phyloP scores from a whole-genome alignment of 1,139 yeast species.

The Candida glucosophila region DNA sequence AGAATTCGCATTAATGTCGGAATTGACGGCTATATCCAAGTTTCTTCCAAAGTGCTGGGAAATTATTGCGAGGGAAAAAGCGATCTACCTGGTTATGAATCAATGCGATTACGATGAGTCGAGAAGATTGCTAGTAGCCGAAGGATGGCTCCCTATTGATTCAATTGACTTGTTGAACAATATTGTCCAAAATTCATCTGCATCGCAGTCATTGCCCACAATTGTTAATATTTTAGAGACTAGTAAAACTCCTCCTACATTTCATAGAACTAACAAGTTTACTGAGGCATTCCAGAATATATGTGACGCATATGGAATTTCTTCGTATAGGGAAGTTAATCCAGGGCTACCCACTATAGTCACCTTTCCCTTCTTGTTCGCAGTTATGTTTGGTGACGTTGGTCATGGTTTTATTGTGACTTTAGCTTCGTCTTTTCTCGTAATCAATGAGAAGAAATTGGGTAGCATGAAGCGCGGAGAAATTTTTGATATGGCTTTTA shows the following conservation, averaged over 20 bases:
- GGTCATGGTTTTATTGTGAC: slow-evolving; percentile 70
- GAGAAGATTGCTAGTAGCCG: slow-evolving; percentile 59
- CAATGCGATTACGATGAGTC: slow-evolving; percentile 57
- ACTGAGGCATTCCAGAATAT: slow-evolving; percentile 70
- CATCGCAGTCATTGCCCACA: slow-evolving; percentile 51
- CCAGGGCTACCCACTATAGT: slow-evolving; percentile 75
- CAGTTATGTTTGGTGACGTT: slow-evolving; percentile 81
- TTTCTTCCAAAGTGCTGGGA: slow-evolving; percentile 68
- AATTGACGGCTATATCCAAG: slow-evolving; percentile 62
- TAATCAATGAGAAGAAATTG: slow-evolving; percentile 51
- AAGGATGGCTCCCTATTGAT: slow-evolving; percentile 73
- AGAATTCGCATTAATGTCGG: slow-evolving; percentile 57
- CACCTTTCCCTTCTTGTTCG: slow-evolving; percentile 81
- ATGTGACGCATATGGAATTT: slow-evolving; percentile 75
- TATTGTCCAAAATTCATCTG: slow-evolving; percentile 22
- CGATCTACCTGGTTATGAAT: slow-evolving; percentile 60
- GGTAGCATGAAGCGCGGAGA: slow-evolving; percentile 62
- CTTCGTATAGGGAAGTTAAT: slow-evolving; percentile 69
- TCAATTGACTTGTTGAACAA: slow-evolving; percentile 34
- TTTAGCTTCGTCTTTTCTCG: slow-evolving; percentile 51
- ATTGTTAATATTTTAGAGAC: slow-evolving; percentile 59
- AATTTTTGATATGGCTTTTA: slow-evolving; percentile 73
- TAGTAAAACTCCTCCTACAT: slow-evolving; percentile 69
- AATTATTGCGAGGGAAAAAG: slow-evolving; percentile 61
- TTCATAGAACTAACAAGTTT: slow-evolving; percentile 67